Evolutionary conservation across 176 grass and related monocot genomes (phyloP).

Genomic region (Triticum dicoccoides): DNA sequence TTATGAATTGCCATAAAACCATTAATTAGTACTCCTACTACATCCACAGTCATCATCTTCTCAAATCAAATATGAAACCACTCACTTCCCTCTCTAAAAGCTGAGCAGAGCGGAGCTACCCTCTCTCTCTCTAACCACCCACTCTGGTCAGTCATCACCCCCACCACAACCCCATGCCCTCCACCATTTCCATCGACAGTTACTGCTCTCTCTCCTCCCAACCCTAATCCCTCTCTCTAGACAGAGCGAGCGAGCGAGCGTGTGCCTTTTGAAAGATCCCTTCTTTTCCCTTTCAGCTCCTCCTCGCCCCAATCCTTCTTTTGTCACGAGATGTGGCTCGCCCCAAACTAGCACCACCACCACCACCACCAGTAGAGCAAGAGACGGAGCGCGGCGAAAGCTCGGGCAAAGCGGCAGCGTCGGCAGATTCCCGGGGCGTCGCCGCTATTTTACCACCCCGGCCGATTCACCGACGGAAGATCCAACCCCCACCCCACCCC

Average conservation of each 20-base stretch:
- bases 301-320: slow-evolving; percentile 36
- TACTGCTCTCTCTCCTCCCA: background rate
- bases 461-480: slow-evolving; percentile 45
- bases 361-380: too few relatives aligned
- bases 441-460: slow-evolving; percentile 37
- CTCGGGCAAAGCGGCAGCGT: slow-evolving; percentile 6
- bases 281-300: slow-evolving; percentile 38
- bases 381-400: slow-evolving; percentile 20
- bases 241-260: background rate
- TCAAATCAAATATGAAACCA: background rate
- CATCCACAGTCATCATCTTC: too few relatives aligned
- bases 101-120: background rate
- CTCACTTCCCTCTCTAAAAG: slow-evolving; percentile 2
- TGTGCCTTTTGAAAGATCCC: slow-evolving; percentile 31
- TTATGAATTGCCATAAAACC: background rate
- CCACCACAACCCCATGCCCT: background rate
- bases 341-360: slow-evolving; percentile 4
- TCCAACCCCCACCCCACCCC: slow-evolving; percentile 1
- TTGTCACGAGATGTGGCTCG: slow-evolving; percentile 43
- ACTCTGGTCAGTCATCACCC: background rate
- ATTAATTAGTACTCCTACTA: background rate
- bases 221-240: background rate
- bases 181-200: background rate
- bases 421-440: background rate
- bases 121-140: background rate